phyloP scores from a whole-genome alignment of 2,329 filamentous ascomycete genomes.

The Pezicula neosporulosa region DNA sequence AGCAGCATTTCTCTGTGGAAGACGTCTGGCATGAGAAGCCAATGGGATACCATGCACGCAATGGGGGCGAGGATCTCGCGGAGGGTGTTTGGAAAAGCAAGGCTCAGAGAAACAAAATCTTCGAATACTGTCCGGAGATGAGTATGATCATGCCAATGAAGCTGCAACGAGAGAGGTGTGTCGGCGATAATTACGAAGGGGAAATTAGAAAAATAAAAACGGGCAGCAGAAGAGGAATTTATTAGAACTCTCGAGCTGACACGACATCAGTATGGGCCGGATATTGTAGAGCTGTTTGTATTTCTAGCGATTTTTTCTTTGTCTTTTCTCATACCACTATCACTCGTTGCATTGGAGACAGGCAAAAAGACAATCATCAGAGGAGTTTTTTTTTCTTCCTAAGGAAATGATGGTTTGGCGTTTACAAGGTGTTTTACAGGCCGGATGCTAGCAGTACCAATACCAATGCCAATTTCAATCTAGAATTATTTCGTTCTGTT shows the following conservation, averaged over 20 bases:
- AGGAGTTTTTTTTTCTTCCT: no score
- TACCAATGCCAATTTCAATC: no score
- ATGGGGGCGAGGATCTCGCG: constrained; percentile 37
- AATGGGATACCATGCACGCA: constrained; percentile 51
- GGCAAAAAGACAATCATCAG: neutral
- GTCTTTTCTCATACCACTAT: neutral
- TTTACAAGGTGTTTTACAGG: no score
- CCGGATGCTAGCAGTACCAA: no score
- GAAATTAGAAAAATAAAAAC: constrained; percentile 10
- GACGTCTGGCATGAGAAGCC: constrained; percentile 45
- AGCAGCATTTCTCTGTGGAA: constrained; percentile 46
- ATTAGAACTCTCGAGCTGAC: neutral
- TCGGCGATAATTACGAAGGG: constrained; percentile 23
- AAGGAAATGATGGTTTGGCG: no score
- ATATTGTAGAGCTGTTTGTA: constrained; percentile 8
- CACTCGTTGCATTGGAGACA: constrained; percentile 2
- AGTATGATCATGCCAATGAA: constrained; percentile 55
- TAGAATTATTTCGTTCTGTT: no score
- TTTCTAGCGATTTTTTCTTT: constrained; percentile 10
- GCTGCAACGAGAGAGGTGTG: constrained; percentile 44
- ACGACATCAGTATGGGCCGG: no score
- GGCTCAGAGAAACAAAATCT: constrained; percentile 41
- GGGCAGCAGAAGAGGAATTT: neutral
- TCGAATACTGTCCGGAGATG: constrained; percentile 54
- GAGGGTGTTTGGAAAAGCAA: constrained; percentile 44